Evolutionary conservation across 352 stramenopile genomes (phyloP).

Genomic region (Pythium apleroticum): DNA sequence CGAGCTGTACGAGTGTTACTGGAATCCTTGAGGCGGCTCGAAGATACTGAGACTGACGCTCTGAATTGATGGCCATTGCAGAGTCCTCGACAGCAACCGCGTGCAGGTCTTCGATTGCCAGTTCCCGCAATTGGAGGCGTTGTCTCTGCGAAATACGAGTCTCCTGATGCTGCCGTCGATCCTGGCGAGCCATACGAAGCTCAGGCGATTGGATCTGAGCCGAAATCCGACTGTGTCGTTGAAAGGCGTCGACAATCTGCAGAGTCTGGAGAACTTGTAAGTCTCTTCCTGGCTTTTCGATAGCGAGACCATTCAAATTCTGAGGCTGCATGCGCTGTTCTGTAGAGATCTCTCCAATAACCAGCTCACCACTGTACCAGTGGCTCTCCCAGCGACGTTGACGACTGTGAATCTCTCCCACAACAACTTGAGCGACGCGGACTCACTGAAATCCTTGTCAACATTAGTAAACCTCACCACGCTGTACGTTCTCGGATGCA

Average conservation of each 20-base stretch:
- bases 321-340: no score
- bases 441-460: background rate
- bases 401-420: background rate
- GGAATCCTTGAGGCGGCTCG: no score
- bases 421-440: slow-evolving; percentile 10
- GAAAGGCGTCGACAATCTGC: slow-evolving; percentile 10
- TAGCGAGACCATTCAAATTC: no score
- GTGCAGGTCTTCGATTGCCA: slow-evolving; percentile 18
- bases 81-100: slow-evolving; percentile 24
- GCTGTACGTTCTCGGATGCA: background rate
- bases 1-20: slow-evolving; percentile 21
- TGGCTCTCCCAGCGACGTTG: slow-evolving; percentile 2
- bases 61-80: background rate
- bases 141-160: slow-evolving; percentile 23
- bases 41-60: background rate
- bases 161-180: slow-evolving; percentile 20
- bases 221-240: slow-evolving; percentile 24
- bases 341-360: background rate
- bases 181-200: slow-evolving; percentile 22
- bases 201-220: slow-evolving; percentile 25
- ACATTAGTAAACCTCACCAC: slow-evolving; percentile 9
- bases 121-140: slow-evolving; percentile 17
- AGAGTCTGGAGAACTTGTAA: background rate
- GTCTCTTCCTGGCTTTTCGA: background rate
- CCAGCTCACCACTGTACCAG: background rate